phyloP scores from a whole-genome alignment of 441 rosid genomes.

The Pelargonium exstipulatum region DNA sequence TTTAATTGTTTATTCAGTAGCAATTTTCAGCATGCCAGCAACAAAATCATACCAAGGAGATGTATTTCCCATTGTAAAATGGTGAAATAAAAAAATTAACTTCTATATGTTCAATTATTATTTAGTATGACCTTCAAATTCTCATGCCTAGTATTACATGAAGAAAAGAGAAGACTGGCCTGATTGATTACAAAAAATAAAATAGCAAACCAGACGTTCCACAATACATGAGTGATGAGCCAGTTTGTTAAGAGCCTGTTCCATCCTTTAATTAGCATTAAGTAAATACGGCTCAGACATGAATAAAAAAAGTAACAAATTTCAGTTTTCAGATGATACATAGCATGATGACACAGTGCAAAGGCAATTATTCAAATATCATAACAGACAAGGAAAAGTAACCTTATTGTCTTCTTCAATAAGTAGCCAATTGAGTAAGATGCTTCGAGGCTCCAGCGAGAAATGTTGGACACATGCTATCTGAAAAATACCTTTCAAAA shows the following conservation, averaged over 20 bases:
- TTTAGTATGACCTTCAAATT: no score
- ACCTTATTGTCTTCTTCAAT: conserved; percentile 51
- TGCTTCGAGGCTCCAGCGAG: conserved; percentile 60
- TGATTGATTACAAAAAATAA: neutral
- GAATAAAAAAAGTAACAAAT: no score
- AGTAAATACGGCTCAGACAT: no score
- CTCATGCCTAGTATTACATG: neutral
- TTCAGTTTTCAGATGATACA: neutral
- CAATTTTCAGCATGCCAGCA: neutral
- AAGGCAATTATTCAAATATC: conserved; percentile 2
- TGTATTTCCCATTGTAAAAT: neutral
- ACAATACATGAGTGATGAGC: no score
- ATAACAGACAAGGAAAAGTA: conserved; percentile 14
- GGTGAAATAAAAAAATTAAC: neutral
- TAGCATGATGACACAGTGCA: neutral
- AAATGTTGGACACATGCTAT: conserved; percentile 85
- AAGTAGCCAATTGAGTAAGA: conserved; percentile 46
- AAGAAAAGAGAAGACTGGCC: neutral
- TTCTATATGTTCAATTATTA: no score
- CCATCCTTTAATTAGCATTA: no score
- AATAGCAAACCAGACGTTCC: neutral
- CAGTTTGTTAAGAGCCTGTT: no score
- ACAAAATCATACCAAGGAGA: neutral
- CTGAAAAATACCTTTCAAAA: conserved; percentile 38
- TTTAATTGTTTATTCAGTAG: neutral